A percentile compares a stretch with the other conserved stretches of the same genome.
Evolutionary conservation across 768 basidiomycete species (phyloP).

Genomic region (Royoungia palumana): DNA sequence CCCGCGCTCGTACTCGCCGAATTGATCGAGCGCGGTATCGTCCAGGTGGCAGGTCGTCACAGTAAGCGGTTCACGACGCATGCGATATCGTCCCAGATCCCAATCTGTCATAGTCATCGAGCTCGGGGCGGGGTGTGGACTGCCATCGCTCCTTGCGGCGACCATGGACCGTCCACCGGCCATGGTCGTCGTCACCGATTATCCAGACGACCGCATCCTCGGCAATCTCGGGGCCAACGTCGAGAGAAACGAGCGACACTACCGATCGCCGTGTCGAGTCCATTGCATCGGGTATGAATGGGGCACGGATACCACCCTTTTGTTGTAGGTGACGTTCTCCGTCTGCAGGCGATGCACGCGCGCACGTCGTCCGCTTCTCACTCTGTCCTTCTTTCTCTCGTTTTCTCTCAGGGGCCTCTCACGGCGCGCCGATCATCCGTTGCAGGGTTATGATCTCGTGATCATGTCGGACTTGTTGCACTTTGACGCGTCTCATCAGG

Average conservation of each 20-base stretch:
- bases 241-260: constrained; percentile 41
- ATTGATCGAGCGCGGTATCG: constrained; percentile 52
- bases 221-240: constrained; percentile 56
- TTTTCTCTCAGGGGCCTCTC: constrained; percentile 12
- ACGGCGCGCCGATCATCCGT: constrained; percentile 9
- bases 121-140: constrained; percentile 63
- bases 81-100: not conserved
- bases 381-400: too few relatives aligned
- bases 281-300: constrained; percentile 57
- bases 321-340: constrained; percentile 43
- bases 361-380: too few relatives aligned
- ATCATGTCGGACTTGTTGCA: constrained; percentile 73
- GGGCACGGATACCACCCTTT: constrained; percentile 47
- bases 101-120: constrained; percentile 50
- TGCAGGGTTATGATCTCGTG: constrained; percentile 50
- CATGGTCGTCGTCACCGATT: constrained; percentile 62
- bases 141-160: constrained; percentile 62
- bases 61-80: constrained; percentile 31
- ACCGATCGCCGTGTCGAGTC: constrained; percentile 41
- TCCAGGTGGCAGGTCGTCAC: constrained; percentile 40
- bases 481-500: constrained; percentile 59
- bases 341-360: too few relatives aligned
- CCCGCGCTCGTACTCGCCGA: constrained; percentile 66
- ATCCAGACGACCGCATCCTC: constrained; percentile 61
- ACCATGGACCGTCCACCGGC: constrained; percentile 43